Base-by-base conservation (phyloP, 1,284 basidiomycete genomes). In the Sporisorium reilianum region DNA sequence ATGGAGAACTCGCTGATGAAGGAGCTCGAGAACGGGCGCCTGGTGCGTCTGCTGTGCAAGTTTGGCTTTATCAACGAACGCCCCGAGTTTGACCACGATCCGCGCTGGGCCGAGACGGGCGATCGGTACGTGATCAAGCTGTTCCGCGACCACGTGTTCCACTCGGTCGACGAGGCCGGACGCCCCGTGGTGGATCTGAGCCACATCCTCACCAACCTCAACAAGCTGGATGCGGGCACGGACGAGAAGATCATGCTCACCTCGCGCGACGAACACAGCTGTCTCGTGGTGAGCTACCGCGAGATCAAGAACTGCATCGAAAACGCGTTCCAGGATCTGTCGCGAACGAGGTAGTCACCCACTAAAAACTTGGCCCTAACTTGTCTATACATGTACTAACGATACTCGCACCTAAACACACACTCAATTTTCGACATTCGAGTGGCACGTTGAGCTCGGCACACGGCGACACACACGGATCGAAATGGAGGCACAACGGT, bases 31-130 rank as follows among this genome's bases (percentile, higher is more conserved):
- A 98, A 99, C 82, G 95, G 92, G 0, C 89, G 97, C 36, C 88
- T 99, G n/a, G 92, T 97, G 26, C 89, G 97, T 48, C 86, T 99
- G 59, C 87, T 99, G 71, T 91, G 91, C 86, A 99, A 99, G 86
- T 92, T 99, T 79, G 93, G 94, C 0, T 98, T 98, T 85, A 97
- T 99, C 87, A 97, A 98, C 85, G 97, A 99, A 85, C 89, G 97
- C 18, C 96, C 96, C 11, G 96, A 98, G 93, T 98, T 98, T 81
- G 93, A 96, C 54, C 91, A 93, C 56, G 96, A 98, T 83, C 90
- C 93, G 2, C 89, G 95, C 11, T 99, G 96, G 96, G 95, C 95
- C 9, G 97, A 99, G 85, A 97, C 96, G 2, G 97, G 97, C 14
- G 97, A 99, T 83, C 89, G 95, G 64, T 99, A 99, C 85, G 94